Percentiles rank a stretch among this genome's conserved stretches.
These are phyloP conservation scores for Sclerotinia glacialis DNA, from an alignment of 2,329 filamentous ascomycete genomes.

Conservation along the genomic window DNA sequence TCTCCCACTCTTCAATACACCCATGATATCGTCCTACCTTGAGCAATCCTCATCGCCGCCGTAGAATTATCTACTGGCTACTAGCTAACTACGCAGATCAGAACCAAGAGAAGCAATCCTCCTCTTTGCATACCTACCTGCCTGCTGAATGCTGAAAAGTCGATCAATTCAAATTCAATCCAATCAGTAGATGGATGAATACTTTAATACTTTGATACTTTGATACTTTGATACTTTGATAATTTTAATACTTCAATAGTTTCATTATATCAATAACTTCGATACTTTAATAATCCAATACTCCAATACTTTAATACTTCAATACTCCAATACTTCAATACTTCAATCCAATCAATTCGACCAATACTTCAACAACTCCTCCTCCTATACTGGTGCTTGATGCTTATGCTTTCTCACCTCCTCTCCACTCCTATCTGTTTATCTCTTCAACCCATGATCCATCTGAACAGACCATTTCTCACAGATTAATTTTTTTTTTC, in stretches of 20 bases:
- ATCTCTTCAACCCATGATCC: background rate
- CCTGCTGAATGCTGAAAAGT: conserved; percentile 6
- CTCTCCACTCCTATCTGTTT: conserved; percentile 6
- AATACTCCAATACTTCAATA: no score
- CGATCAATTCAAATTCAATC: background rate
- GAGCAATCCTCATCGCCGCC: conserved; percentile 13
- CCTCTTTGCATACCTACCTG: background rate
- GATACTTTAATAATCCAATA: no score
- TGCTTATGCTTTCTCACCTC: background rate
- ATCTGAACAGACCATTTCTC: background rate
- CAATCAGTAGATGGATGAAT: no score
- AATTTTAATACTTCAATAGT: no score
- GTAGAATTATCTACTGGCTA: no score
- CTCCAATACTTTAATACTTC: no score
- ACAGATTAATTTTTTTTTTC: background rate
- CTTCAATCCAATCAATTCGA: background rate
- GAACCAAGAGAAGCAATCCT: conserved; percentile 1
- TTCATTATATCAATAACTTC: no score
- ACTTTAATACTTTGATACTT: no score
- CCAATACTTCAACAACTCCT: no score
- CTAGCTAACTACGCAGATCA: conserved; percentile 6
- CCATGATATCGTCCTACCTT: conserved; percentile 3
- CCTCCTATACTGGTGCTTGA: conserved; percentile 3
- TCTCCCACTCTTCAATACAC: conserved; percentile 14
- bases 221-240: no score